phyloP scores from a whole-genome alignment of 2,329 filamentous ascomycete genomes.

The Sphaerulina populicola region DNA sequence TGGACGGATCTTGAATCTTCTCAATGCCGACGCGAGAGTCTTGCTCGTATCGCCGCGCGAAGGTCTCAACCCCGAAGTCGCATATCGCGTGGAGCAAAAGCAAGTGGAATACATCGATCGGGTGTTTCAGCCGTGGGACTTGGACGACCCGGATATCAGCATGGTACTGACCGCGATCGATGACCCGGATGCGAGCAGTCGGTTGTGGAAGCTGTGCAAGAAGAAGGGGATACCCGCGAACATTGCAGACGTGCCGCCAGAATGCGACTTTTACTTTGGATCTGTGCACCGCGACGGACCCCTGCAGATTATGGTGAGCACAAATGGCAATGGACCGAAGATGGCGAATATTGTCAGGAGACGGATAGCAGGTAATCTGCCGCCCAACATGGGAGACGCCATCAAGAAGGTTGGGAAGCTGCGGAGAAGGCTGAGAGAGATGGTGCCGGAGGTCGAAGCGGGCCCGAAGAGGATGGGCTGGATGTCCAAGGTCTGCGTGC shows the following conservation, averaged over 20 bases:
- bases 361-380: constrained; percentile 69
- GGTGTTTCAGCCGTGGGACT: constrained; percentile 75
- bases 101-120: constrained; percentile 76
- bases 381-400: constrained; percentile 71
- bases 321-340: constrained; percentile 90
- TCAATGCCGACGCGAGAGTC: constrained; percentile 88
- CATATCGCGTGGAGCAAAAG: constrained; percentile 63
- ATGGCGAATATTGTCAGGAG: constrained; percentile 78
- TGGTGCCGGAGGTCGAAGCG: constrained; percentile 64
- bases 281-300: constrained; percentile 91
- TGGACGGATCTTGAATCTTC: constrained; percentile 83
- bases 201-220: constrained; percentile 91
- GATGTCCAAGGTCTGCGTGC: constrained; percentile 88
- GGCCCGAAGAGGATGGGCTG: constrained; percentile 86
- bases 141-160: constrained; percentile 58
- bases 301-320: constrained; percentile 96
- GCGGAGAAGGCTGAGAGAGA: constrained; percentile 65
- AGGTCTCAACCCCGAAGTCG: constrained; percentile 82
- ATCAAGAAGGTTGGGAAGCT: constrained; percentile 77
- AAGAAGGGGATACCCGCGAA: constrained; percentile 76
- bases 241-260: constrained; percentile 90
- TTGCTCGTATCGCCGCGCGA: constrained; percentile 72
- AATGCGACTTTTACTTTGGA: constrained; percentile 99
- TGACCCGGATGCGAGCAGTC: constrained; percentile 79
- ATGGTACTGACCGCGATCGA: constrained; percentile 94